Evolutionary conservation across 495 filamentous ascomycete species (phyloP), one percentile per base, ranked within the genome.

Genomic region (Filosporella fistucella): DNA sequence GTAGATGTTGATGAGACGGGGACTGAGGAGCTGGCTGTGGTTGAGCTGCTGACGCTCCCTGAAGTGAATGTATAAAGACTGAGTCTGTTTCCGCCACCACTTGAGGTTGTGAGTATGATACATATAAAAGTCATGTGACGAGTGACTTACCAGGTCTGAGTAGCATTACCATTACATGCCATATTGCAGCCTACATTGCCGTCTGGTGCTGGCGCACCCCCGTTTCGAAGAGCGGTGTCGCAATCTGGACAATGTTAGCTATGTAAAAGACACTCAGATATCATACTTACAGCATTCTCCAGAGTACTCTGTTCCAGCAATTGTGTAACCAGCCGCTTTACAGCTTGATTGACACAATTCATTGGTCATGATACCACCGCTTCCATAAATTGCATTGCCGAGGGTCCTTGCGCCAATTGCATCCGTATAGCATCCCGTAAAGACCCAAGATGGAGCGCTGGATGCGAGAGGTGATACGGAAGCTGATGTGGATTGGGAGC

Each of bases 51-150:
- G 23, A 16, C 13, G 5, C 17, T 21, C 13, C 35, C 35, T 7
- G 17, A 3, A 7, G 35, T 5, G n/a, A 21, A 38, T 6, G 9
- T 20, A 21, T 38, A 38, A 9, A 38, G 23, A 21, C 35, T 38
- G 9, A 38, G 23, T 38, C 35, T 38, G 35, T 38, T 38, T 7
- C 35, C 17, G n/a, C 35, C 35, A 21, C 35, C 35, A 22, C 35
- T n/a, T n/a, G n/a, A n/a, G n/a, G n/a, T n/a, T n/a, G n/a, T n/a
- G n/a, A n/a, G n/a, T n/a, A n/a, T n/a, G n/a, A n/a, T n/a, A n/a
- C n/a, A n/a, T n/a, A n/a, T n/a, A n/a, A 89, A 84, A 47, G 69
- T 96, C 44, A 82, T 24, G 5, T 14, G 18, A 20, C 26, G 21
- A 3, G 30, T 7, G 11, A 39, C 40, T 43, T 75, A 74, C 45